Evolutionary conservation across 2,329 filamentous ascomycete species (phyloP), one percentile per base, ranked within the genome.

Genomic region (Cladosporium sp.): DNA sequence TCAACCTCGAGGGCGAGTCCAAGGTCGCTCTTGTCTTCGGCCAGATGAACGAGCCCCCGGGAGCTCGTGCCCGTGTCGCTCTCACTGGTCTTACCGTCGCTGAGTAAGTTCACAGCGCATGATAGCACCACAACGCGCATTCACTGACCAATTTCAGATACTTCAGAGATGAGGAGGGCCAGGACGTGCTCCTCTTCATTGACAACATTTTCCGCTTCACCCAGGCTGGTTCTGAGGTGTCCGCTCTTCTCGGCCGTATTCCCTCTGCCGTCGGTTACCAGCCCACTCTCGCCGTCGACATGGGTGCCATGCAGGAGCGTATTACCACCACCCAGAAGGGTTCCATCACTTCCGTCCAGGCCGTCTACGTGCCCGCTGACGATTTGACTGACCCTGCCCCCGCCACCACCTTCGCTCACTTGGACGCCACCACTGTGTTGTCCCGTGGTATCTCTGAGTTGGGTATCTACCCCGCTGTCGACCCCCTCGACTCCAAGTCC

Each of bases 151-250:
- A 34, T 12, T 12, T 88, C 44, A 91, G 97, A 72, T 90, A 95
- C 72, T 97, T 97, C 83, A 79, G 84, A 72, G 82, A 86, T 67
- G 78, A 83, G 68, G 83, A 86, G 71, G 56, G 56, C 19, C 56
- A 58, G 56, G 56, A 58, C 45, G 91, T 97, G 85, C 84, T 97
- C 76, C 91, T 97, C 78, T 97, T 97, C 85, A 97, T 97, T 78
- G 94, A 99, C 89, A 99, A 99, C 86, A 97, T 99, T 82, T 97
- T 97, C 91, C 89, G 94, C 75, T 97, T 97, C 86, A 97, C 93
- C 68, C 93, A 97, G 83, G 94, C 94, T 78, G 94, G 94, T 92
- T 97, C 94, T 73, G 94, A 99, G 83, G 94, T 99, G 86, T 97
- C 93, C 83, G 94, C 94, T 74, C 87, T 99, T 77, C 85, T 99